Percentiles rank a stretch among this genome's conserved stretches.
phyloP scores from a whole-genome alignment of 1,284 basidiomycete species.

The Trametes sp. region DNA sequence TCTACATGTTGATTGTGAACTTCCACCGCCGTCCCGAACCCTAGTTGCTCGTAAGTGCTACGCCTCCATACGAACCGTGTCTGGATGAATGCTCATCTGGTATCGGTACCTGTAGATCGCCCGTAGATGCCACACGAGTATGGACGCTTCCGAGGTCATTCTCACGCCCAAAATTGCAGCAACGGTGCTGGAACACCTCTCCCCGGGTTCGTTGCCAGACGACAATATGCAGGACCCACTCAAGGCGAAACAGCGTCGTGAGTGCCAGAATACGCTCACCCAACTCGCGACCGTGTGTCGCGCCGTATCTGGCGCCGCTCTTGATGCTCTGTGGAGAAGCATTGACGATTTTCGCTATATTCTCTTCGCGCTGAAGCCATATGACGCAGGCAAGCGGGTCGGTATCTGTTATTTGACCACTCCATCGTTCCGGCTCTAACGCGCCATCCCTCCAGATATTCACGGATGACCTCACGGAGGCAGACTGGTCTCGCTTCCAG shows the following conservation, averaged over 20 bases:
- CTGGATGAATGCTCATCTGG: no score
- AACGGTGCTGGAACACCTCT: neutral
- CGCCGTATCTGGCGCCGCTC: neutral
- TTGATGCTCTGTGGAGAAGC: neutral
- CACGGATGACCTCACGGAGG: neutral
- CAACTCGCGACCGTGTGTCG: neutral
- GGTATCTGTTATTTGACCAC: neutral
- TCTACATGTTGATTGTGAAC: no score
- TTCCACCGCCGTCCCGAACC: no score
- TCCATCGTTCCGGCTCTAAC: no score
- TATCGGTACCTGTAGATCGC: no score
- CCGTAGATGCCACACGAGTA: no score
- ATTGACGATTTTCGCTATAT: neutral
- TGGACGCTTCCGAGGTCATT: no score
- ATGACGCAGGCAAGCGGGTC: neutral
- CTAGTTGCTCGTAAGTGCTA: no score
- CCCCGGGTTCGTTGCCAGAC: neutral
- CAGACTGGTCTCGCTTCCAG: conserved; percentile 2
- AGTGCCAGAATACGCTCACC: neutral
- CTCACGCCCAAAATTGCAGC: no score
- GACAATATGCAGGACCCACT: neutral
- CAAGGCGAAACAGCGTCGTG: neutral
- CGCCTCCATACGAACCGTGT: no score
- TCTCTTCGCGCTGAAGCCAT: neutral
- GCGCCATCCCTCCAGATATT: no score